phyloP scores from a whole-genome alignment of 2,329 filamentous ascomycete genomes.

The Xylaria sp. region DNA sequence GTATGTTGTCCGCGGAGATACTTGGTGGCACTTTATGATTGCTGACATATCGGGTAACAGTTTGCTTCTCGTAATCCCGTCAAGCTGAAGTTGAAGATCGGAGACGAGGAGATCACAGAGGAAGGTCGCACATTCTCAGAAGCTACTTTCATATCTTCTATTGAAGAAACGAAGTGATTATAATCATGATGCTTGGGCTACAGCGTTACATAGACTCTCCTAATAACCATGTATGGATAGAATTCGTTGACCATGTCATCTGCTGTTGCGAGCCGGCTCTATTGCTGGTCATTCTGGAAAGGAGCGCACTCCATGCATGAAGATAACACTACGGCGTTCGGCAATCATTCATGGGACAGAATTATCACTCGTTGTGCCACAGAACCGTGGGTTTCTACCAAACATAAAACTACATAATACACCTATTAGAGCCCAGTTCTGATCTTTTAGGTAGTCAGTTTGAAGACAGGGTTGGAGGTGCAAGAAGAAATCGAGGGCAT shows the following conservation, averaged over 20 bases:
- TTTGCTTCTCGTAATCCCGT: constrained; percentile 74
- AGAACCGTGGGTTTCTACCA: constrained; percentile 2
- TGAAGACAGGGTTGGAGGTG: not conserved
- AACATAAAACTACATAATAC: constrained; percentile 21
- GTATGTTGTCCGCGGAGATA: constrained; percentile 56
- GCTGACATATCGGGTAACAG: constrained; percentile 58
- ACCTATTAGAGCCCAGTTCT: not conserved
- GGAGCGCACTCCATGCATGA: constrained; percentile 8
- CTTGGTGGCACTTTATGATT: not conserved
- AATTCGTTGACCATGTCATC: constrained; percentile 17
- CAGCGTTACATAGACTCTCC: constrained; percentile 23
- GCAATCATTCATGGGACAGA: constrained; percentile 18
- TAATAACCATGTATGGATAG: constrained; percentile 20
- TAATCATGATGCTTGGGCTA: constrained; percentile 18
- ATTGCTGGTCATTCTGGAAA: constrained; percentile 24
- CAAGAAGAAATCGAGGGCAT: not conserved
- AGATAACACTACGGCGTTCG: constrained; percentile 13
- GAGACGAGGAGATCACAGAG: constrained; percentile 81
- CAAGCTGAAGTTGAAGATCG: constrained; percentile 84
- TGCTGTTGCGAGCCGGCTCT: constrained; percentile 9
- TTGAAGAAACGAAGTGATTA: constrained; percentile 34
- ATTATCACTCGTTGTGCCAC: constrained; percentile 23
- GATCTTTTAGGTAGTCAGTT: not conserved
- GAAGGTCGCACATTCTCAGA: constrained; percentile 85
- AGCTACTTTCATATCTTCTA: constrained; percentile 90